Base-by-base conservation (phyloP, 176 grass and related monocot species). In the Ensete glaucum region DNA sequence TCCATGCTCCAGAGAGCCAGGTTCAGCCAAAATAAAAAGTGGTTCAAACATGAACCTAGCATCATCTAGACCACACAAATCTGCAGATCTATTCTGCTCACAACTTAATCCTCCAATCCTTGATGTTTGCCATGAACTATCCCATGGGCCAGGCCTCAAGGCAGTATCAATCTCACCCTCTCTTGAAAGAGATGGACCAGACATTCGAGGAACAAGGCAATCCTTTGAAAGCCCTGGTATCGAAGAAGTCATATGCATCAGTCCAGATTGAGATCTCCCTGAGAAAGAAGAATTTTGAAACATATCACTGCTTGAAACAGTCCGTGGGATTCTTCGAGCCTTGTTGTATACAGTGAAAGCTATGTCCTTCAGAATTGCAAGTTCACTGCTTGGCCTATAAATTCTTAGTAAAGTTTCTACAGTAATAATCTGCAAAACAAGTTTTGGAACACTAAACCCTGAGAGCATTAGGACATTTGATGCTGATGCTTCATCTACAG, bases 321-420 rank as follows among this genome's bases (percentile, higher is more conserved):
- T 50, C 69, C 83, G 69, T 52, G 89, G 85, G 8, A 99, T 85
- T 62, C 95, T 88, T 49, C 95, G 82, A 72, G 88, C 85, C 82
- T 99, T 99, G 66, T 91, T 94, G 69, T 99, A 94, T 27, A 99
- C 88, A 72, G 95, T 99, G 77, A 99, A 99, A 62, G 90, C 95
- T 54, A 99, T 99, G 68, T 99, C 95, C 78, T 94, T 99, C 68
- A 99, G 87, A 87, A 91, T 73, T 71, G 86, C 72, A 81, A 91
- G 88, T 72, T 99, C 95, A 82, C 93, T 87, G 58, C 62, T 89
- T 78, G 90, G 88, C 75, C 81, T 87, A 82, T 99, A 81, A 74
- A 91, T 76, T 81, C 84, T 85, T 57, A 99, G 75, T 73, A 99
- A 81, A 53, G 86, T 87, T 75, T 94, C 88, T 67, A 99, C 81